phyloP scores from a whole-genome alignment of 2,329 filamentous ascomycete species.

The Aspergillus clavatus region DNA sequence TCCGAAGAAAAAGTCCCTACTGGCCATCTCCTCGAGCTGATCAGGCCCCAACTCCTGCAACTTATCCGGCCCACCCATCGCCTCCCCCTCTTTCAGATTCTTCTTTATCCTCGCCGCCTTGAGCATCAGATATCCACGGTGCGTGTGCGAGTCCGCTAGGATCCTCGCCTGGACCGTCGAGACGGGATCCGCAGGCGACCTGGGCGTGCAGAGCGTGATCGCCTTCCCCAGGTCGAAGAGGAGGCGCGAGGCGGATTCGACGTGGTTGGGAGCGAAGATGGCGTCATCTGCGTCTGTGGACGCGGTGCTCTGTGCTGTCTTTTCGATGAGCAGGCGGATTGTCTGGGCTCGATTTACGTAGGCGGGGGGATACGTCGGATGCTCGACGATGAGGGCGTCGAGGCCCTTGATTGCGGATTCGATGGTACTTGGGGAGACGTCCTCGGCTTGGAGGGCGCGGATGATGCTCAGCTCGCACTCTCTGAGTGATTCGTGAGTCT shows the following conservation, averaged over 20 bases:
- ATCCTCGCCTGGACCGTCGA: slow-evolving; percentile 47
- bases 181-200: slow-evolving; percentile 36
- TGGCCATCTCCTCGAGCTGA: slow-evolving; percentile 52
- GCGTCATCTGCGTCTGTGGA: slow-evolving; percentile 11
- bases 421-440: slow-evolving; percentile 22
- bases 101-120: slow-evolving; percentile 31
- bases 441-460: slow-evolving; percentile 29
- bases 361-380: slow-evolving; percentile 50
- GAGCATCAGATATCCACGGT: slow-evolving; percentile 46
- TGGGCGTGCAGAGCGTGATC: slow-evolving; percentile 44
- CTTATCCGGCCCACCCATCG: slow-evolving; percentile 22
- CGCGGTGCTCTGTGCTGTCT: background rate
- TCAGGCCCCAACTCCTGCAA: slow-evolving; percentile 32
- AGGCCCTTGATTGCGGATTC: slow-evolving; percentile 36
- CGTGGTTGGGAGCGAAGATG: slow-evolving; percentile 22
- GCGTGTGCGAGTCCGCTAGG: slow-evolving; percentile 52
- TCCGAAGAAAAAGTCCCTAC: slow-evolving; percentile 51
- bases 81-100: background rate
- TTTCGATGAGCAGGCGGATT: slow-evolving; percentile 34
- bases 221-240: slow-evolving; percentile 39
- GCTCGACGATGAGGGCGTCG: slow-evolving; percentile 37
- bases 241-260: slow-evolving; percentile 20
- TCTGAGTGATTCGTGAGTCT: slow-evolving; percentile 37
- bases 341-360: slow-evolving; percentile 54
- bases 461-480: slow-evolving; percentile 38